phyloP scores from a whole-genome alignment of 768 basidiomycete species.

The Serendipita sp. region DNA sequence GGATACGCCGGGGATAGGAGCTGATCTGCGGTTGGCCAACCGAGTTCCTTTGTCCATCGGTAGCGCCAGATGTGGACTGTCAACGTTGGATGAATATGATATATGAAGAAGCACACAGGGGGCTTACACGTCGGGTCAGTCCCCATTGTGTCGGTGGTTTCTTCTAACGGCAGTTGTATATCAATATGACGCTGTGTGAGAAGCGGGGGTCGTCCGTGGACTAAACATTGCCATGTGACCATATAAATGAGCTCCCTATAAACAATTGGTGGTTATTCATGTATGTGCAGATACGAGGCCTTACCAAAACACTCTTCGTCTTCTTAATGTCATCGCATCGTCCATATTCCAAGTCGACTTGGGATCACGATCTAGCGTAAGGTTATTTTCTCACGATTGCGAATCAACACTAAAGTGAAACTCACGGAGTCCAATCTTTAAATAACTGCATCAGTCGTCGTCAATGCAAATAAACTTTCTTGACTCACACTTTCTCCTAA shows the following conservation, averaged over 20 bases:
- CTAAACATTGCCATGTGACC: slow-evolving; percentile 2
- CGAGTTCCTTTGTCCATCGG: slow-evolving; percentile 2
- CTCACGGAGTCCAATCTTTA: neutral
- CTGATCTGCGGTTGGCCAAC: neutral
- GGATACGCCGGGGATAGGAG: neutral
- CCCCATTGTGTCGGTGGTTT: neutral
- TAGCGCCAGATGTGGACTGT: neutral
- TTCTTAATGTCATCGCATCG: neutral
- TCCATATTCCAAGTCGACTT: slow-evolving; percentile 4
- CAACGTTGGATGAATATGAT: neutral
- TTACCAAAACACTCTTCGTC: slow-evolving; percentile 1
- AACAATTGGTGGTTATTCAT: neutral
- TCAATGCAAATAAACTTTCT: neutral
- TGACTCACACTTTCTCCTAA: slow-evolving; percentile 1
- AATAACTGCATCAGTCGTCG: neutral
- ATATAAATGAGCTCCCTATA: slow-evolving; percentile 2
- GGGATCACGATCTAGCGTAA: neutral
- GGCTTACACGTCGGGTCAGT: neutral
- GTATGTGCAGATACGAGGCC: neutral
- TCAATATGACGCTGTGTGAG: neutral
- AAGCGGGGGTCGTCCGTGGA: neutral
- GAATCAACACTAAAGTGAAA: neutral
- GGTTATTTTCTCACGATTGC: neutral
- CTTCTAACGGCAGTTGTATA: neutral
- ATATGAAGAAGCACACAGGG: neutral